Percentiles rank a stretch among this genome's conserved stretches.
Evolutionary conservation across 2,329 filamentous ascomycete genomes (phyloP).

Genomic region (Colletotrichum phormii): DNA sequence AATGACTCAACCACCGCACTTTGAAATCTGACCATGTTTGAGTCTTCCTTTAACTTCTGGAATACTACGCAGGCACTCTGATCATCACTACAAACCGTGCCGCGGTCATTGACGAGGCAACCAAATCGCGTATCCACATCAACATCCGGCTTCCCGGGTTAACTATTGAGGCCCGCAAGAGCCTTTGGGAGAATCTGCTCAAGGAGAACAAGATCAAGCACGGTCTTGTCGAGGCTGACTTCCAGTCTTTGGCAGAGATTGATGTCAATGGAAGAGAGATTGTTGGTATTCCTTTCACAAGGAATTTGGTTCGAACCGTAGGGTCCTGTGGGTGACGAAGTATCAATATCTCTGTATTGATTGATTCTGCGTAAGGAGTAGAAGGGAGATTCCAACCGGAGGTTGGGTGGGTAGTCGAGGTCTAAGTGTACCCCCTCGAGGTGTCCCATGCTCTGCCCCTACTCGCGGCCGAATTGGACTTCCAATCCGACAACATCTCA

Average conservation of each 20-base stretch:
- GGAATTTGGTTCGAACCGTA: too few species aligned
- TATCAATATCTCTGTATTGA: too few species aligned
- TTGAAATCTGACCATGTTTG: not conserved
- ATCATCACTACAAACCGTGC: slow-evolving; percentile 47
- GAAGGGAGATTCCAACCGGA: too few species aligned
- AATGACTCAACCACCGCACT: not conserved
- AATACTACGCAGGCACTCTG: slow-evolving; percentile 46
- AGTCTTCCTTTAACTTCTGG: slow-evolving; percentile 45
- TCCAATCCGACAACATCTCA: too few species aligned
- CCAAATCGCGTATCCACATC: slow-evolving; percentile 46
- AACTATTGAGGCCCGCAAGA: slow-evolving; percentile 40
- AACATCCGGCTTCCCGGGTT: slow-evolving; percentile 44
- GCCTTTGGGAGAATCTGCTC: slow-evolving; percentile 44
- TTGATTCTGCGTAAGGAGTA: too few species aligned
- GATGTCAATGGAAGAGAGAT: slow-evolving; percentile 42
- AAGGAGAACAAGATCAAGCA: slow-evolving; percentile 38
- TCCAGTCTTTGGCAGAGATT: not conserved
- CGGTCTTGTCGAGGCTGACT: not conserved
- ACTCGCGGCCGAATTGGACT: too few species aligned
- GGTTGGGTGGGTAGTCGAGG: too few species aligned
- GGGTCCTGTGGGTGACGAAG: too few species aligned
- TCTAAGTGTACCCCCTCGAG: too few species aligned
- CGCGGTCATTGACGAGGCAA: slow-evolving; percentile 46
- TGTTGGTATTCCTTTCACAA: too few species aligned
- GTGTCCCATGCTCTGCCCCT: too few species aligned